Conservation (phyloP, 1,284 basidiomycete species). For the Trichosporon sp. region DNA sequence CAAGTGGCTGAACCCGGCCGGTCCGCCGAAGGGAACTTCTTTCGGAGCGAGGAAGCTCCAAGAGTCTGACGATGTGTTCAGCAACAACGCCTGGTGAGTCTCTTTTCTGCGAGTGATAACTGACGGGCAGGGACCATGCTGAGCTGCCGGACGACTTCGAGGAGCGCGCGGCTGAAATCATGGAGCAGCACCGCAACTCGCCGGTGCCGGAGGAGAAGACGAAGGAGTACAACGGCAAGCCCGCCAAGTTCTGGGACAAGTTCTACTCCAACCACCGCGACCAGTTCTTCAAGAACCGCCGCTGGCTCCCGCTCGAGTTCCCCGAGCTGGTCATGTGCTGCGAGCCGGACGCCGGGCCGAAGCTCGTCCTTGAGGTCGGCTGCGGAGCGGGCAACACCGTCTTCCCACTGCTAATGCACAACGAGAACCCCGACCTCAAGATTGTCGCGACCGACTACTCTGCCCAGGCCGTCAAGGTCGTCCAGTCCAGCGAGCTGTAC, state of each 20-base stretch:
- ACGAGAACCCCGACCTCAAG: slow-evolving; percentile 71
- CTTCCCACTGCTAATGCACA: slow-evolving; percentile 78
- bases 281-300: slow-evolving; percentile 81
- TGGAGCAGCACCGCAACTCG: slow-evolving; percentile 62
- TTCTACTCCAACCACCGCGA: slow-evolving; percentile 78
- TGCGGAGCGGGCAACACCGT: slow-evolving; percentile 93
- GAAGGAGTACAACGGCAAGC: slow-evolving; percentile 43
- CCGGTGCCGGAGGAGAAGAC: slow-evolving; percentile 60
- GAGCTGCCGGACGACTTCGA: slow-evolving; percentile 73
- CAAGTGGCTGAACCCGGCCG: slow-evolving; percentile 46
- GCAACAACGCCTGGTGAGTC: slow-evolving; percentile 48
- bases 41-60: slow-evolving; percentile 45
- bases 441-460: slow-evolving; percentile 89
- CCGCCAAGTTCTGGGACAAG: slow-evolving; percentile 64
- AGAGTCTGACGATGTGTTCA: slow-evolving; percentile 44
- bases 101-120: background rate
- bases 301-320: slow-evolving; percentile 92
- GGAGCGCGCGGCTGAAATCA: slow-evolving; percentile 62
- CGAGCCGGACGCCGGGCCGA: slow-evolving; percentile 66
- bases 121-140: slow-evolving; percentile 67
- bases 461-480: slow-evolving; percentile 80
- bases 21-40: slow-evolving; percentile 41
- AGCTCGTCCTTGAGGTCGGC: slow-evolving; percentile 74
- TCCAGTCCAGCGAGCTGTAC: slow-evolving; percentile 75
- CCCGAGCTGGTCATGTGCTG: slow-evolving; percentile 72